A percentile compares a stretch with the other conserved stretches of the same genome.
Conservation (phyloP, 2,329 filamentous ascomycete genomes). For the Lithohypha guttulata region DNA sequence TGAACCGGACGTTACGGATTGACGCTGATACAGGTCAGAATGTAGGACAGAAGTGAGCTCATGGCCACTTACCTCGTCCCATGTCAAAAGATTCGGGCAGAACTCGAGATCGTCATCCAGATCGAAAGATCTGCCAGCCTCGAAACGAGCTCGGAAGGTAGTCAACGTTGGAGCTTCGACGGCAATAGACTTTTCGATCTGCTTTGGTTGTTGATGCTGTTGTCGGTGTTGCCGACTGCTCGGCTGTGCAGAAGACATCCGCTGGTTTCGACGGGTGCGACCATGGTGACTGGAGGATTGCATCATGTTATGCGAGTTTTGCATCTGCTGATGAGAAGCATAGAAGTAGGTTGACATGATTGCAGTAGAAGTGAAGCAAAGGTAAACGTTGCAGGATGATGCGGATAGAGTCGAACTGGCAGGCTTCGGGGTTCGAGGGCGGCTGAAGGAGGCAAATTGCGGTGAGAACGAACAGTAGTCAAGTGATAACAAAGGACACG, state of each 20-base stretch:
- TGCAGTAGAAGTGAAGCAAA: constrained; percentile 13
- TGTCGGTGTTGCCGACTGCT: constrained; percentile 77
- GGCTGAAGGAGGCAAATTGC: constrained; percentile 9
- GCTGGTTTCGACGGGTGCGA: constrained; percentile 73
- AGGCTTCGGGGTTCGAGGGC: constrained; percentile 1
- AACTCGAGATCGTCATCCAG: constrained; percentile 94
- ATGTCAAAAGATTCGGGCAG: constrained; percentile 82
- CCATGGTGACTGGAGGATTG: constrained; percentile 45
- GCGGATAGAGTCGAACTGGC: background rate
- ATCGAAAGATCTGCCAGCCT: constrained; percentile 86
- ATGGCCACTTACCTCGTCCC: constrained; percentile 63
- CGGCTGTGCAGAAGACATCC: constrained; percentile 70
- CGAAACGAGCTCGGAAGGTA: constrained; percentile 76
- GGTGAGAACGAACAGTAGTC: constrained; percentile 6
- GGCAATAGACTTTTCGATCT: constrained; percentile 63
- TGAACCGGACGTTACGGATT: constrained; percentile 77
- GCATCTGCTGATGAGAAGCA: constrained; percentile 36
- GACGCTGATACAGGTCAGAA: constrained; percentile 48
- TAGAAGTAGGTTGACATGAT: constrained; percentile 40
- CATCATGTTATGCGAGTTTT: constrained; percentile 35
- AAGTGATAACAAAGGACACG: constrained; percentile 6
- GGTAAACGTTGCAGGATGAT: constrained; percentile 2
- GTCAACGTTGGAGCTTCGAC: constrained; percentile 65
- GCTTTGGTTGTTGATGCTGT: constrained; percentile 45
- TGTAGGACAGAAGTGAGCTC: constrained; percentile 15